Base-by-base conservation (phyloP, 371 early-diverging fungal species). In the Mortierella sp. region DNA sequence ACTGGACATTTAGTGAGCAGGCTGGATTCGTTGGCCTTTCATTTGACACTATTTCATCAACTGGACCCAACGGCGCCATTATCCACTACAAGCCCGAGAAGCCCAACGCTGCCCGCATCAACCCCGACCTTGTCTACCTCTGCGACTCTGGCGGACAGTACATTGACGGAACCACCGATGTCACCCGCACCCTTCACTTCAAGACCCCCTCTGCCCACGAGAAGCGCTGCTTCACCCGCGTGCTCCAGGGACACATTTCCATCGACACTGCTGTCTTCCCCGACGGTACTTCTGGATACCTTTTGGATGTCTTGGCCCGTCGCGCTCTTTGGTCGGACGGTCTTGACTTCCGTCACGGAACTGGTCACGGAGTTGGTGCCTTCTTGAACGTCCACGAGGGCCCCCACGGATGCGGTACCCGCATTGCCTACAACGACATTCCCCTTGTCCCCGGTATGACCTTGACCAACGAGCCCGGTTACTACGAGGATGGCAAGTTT, bases 361-460 rank as follows among this genome's bases (percentile, higher is more conserved):
- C 99, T 24, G 99, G 99, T 0, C 99, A 99, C 87, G 99, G 99
- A 81, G 99, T 99, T n/a, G 99, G 99, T 1, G 91, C 96, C n/a
- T 99, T 94, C 88, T 89, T 99, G 78, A 97, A 98, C 86, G 99
- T 99, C 0, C 99, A 99, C 77, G 99, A 99, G 86, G 86, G 97
- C 0, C 99, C 99, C 44, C 99, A 99, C 63, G 97, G 96, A 67
- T 95, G 99, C 70, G 96, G 96, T 22, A 89, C 93, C 34, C 93
- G 98, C 63, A 87, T 89, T 44, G 86, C 84, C n/a, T 94, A 89
- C 80, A 92, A 96, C 74, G 93, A 95, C 47, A 89, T 90, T 9
- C 92, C 95, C 19, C 86, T 97, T 52, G 87, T 89, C 64, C 89
- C 90, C 14, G 96, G 97, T 16, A 98, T 97, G 97, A 95, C 95